Base-by-base conservation (phyloP, 164 flowering plant genomes). In the Stephania japonica region DNA sequence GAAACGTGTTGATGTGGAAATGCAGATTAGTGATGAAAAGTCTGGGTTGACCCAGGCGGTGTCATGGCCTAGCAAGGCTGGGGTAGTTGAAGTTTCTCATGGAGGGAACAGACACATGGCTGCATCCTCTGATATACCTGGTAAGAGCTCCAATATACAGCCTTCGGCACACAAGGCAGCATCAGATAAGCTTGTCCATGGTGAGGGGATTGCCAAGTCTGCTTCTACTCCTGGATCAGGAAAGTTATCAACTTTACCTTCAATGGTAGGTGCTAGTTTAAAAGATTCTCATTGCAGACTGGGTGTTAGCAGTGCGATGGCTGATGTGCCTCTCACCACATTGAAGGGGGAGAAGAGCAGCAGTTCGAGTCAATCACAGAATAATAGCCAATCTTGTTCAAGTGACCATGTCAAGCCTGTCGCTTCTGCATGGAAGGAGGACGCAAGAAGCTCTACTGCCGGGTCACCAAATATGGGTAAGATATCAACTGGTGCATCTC, bases 1-100 rank as follows among this genome's bases (percentile, higher is more conserved):
- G 89, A 95, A 89, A 78, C 92, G 99, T 56, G 99, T 95, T 76
- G 97, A 93, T 66, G 86, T 83, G 71, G 99, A 95, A 83, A 90
- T 93, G 98, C 87, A 86, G 72, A 85, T 83, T 16, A 85, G 62
- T 70, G 99, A 94, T 82, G 89, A 88, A 12, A 94, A 92, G 72
- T 85, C 97, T 80, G 91, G 89, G 27, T 81, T 87, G 1, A 81
- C 64, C 72, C 93, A 80, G 74, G 83, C 80, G 74, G 91, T 79
- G 70, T 70, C 88, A 18, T 91, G 93, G 94, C 80, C 90, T 65
- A 81, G 86, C 24, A 90, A 86, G 69, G 72, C 88, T 10, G 80
- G 84, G 1, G 77, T 78, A 67, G 62, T 90, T 32, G 98, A 91
- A 47, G 81, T 78, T 75, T 77, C 90, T 77, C 89, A 88, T 76